Evolutionary conservation across 441 rosid species (phyloP), one percentile per base, ranked within the genome.

Genomic region (Dalechampia spathulata): DNA sequence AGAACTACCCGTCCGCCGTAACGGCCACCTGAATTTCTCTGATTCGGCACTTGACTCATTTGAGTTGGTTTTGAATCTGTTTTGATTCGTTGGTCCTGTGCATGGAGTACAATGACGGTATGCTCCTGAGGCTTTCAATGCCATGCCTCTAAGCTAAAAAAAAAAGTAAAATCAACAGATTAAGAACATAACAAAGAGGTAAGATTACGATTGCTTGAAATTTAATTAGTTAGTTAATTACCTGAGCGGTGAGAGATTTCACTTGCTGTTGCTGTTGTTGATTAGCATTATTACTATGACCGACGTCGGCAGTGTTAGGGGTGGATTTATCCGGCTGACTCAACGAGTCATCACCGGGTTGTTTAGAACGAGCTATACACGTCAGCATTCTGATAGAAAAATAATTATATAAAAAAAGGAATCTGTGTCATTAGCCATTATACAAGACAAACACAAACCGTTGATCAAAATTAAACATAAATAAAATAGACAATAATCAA

Each of bases 101-200:
- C 91, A 91, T 25, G 96, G 86, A 41, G 59, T 79, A 67, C 96
- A 92, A 66, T 84, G 91, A 52, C 83, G 78, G 78, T 92, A 92
- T 45, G 98, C 96, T 12, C 98, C 98, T 2, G 95, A 92, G 19
- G 95, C 98, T 68, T 92, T 92, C 12, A 92, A 64, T 52, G 95
- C 96, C 96, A 92, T 92, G 49, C 88, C 96, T 59, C 67, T 81
- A 12, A 91, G 80, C 98, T 90, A 30, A 23, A 57, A 23, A 55
- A 36, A n/a, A n/a, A n/a, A n/a, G 48, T 30, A 3, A 30, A 30
- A 30, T 3, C n/a, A n/a, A n/a, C n/a, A n/a, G n/a, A n/a, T n/a
- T n/a, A n/a, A n/a, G n/a, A n/a, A n/a, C n/a, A n/a, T n/a, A n/a
- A n/a, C n/a, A n/a, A n/a, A n/a, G n/a, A n/a, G n/a, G n/a, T n/a